Conservation (phyloP, 2,329 filamentous ascomycete species). For the Akanthomyces lecanii region DNA sequence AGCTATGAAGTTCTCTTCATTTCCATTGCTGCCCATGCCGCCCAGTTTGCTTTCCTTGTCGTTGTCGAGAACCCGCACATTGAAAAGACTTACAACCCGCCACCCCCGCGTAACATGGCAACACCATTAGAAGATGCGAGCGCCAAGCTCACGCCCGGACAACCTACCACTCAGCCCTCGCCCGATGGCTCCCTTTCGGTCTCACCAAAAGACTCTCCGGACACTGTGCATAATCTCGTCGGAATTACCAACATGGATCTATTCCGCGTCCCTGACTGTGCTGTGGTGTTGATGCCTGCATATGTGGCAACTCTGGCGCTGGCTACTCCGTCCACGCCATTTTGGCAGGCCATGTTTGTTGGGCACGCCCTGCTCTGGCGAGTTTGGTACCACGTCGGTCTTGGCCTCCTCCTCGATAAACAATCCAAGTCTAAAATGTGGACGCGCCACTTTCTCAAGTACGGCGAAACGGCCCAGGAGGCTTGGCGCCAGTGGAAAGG, state of each 20-base stretch:
- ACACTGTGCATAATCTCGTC: slow-evolving; percentile 75
- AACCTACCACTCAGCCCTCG: slow-evolving; percentile 18
- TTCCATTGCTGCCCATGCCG: slow-evolving; percentile 88
- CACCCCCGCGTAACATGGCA: slow-evolving; percentile 63
- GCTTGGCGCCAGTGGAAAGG: slow-evolving; percentile 98
- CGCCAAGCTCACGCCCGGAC: slow-evolving; percentile 25
- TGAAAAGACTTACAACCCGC: slow-evolving; percentile 94
- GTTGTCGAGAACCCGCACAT: slow-evolving; percentile 96
- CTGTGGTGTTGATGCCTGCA: slow-evolving; percentile 69
- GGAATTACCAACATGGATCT: slow-evolving; percentile 82
- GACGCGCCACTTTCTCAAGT: slow-evolving; percentile 97
- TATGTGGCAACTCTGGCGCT: slow-evolving; percentile 72
- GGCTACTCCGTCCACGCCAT: slow-evolving; percentile 70
- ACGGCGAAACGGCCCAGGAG: slow-evolving; percentile 82
- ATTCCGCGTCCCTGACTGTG: slow-evolving; percentile 80
- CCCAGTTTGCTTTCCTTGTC: slow-evolving; percentile 89
- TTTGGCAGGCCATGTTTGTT: slow-evolving; percentile 76
- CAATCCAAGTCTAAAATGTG: slow-evolving; percentile 91
- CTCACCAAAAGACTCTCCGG: slow-evolving; percentile 43
- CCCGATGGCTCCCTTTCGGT: slow-evolving; percentile 25
- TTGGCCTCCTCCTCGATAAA: slow-evolving; percentile 77
- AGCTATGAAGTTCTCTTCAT: slow-evolving; percentile 98
- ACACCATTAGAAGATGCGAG: slow-evolving; percentile 32
- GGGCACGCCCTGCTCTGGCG: slow-evolving; percentile 78
- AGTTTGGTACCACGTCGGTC: slow-evolving; percentile 84